phyloP scores from a whole-genome alignment of 2,329 filamentous ascomycete genomes.

The Aspergillus hiratsukae region DNA sequence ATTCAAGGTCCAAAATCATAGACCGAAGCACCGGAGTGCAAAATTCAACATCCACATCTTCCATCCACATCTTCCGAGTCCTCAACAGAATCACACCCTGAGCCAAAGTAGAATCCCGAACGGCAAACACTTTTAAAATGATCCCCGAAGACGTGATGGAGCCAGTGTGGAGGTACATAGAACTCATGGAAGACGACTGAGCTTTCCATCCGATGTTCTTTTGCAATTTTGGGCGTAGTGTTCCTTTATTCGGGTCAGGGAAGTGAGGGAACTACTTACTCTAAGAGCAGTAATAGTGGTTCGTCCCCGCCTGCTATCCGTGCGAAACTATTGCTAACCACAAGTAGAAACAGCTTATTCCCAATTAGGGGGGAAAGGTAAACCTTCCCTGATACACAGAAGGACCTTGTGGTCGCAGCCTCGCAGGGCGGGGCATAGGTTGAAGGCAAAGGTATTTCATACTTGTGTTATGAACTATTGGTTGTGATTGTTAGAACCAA shows the following conservation, averaged over 20 bases:
- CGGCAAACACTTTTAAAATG: background rate
- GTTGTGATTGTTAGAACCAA: background rate
- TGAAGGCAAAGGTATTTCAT: background rate
- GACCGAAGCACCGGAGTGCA: too few relatives aligned
- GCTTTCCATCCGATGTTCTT: background rate
- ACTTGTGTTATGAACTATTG: background rate
- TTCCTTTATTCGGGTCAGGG: background rate
- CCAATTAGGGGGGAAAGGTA: background rate
- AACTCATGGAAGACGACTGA: background rate
- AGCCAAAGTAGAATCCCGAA: background rate
- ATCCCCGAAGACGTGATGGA: background rate
- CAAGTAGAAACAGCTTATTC: background rate
- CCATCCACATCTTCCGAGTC: background rate
- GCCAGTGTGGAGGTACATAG: background rate
- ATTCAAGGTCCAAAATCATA: too few relatives aligned
- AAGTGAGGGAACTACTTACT: background rate
- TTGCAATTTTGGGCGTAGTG: background rate
- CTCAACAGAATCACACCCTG: background rate
- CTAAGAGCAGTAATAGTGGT: background rate
- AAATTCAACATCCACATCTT: background rate
- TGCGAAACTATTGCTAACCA: background rate
- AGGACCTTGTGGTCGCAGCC: background rate
- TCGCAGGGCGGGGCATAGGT: background rate
- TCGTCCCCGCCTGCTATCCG: background rate
- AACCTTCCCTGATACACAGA: background rate